phyloP scores from a whole-genome alignment of 2,329 filamentous ascomycete genomes.

The Drechslera avenae region DNA sequence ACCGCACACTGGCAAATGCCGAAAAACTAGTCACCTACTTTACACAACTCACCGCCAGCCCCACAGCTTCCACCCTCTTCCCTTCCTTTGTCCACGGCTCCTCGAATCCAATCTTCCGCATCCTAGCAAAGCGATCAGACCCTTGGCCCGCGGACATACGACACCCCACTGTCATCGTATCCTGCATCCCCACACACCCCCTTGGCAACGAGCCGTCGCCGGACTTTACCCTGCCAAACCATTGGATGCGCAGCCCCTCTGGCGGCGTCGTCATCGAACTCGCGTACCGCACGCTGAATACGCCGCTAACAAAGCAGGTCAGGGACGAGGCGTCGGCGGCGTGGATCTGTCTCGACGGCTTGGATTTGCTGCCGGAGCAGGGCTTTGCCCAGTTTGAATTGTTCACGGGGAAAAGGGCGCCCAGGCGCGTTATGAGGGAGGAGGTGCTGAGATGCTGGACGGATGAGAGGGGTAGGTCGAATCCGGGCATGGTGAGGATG shows the following conservation, averaged over 20 bases:
- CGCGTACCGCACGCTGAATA: slow-evolving; percentile 73
- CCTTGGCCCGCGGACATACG: slow-evolving; percentile 68
- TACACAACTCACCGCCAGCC: slow-evolving; percentile 53
- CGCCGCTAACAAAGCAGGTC: slow-evolving; percentile 71
- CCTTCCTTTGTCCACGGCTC: slow-evolving; percentile 26
- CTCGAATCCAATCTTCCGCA: slow-evolving; percentile 15
- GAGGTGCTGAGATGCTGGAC: slow-evolving; percentile 56
- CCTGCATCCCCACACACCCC: slow-evolving; percentile 73
- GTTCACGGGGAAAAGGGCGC: slow-evolving; percentile 75
- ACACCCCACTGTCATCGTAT: slow-evolving; percentile 73
- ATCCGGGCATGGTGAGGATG: slow-evolving; percentile 34
- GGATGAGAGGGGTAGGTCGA: slow-evolving; percentile 32
- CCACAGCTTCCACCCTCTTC: slow-evolving; percentile 25
- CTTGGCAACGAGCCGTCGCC: slow-evolving; percentile 67
- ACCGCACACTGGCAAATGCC: slow-evolving; percentile 69
- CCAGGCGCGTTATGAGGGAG: slow-evolving; percentile 70
- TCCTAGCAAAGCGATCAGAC: slow-evolving; percentile 58
- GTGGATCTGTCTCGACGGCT: slow-evolving; percentile 76
- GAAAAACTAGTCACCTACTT: slow-evolving; percentile 71
- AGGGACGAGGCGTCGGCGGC: slow-evolving; percentile 64
- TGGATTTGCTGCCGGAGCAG: slow-evolving; percentile 77
- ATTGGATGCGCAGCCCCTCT: slow-evolving; percentile 73
- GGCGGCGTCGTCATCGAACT: slow-evolving; percentile 78
- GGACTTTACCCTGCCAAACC: slow-evolving; percentile 69
- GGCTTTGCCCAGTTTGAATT: slow-evolving; percentile 81